Evolutionary conservation across 805 yeast genomes (phyloP).

Genomic region (Saccharomycopsis amapae): DNA sequence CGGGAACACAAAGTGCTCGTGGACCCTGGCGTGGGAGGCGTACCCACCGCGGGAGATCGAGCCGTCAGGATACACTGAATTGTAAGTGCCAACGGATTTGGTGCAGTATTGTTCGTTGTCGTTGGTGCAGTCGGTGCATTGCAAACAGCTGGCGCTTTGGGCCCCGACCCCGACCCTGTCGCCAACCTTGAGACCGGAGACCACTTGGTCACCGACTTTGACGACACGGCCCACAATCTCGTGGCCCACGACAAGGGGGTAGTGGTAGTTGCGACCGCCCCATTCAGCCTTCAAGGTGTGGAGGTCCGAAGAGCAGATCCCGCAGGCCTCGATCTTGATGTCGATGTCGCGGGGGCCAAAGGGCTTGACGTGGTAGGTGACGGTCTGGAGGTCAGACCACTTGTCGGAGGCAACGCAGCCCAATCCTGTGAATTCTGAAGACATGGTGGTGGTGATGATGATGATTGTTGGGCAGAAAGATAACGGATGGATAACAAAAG

Average conservation of each 20-base stretch:
- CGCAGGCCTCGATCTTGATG: slow-evolving; percentile 52
- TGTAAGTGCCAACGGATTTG: slow-evolving; percentile 43
- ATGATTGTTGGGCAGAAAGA: no score
- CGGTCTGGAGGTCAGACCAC: slow-evolving; percentile 50
- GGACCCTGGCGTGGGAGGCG: slow-evolving; percentile 38
- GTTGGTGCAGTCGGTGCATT: slow-evolving; percentile 51
- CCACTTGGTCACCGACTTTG: slow-evolving; percentile 51
- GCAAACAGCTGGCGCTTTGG: slow-evolving; percentile 48
- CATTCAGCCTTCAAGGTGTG: slow-evolving; percentile 47
- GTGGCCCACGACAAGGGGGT: slow-evolving; percentile 48
- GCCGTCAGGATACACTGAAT: slow-evolving; percentile 38
- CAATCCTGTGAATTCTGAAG: slow-evolving; percentile 51
- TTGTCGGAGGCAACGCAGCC: slow-evolving; percentile 43
- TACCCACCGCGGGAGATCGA: slow-evolving; percentile 46
- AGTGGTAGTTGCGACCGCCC: slow-evolving; percentile 24
- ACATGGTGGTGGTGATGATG: no score
- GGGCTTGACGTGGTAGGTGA: slow-evolving; percentile 42
- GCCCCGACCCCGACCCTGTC: slow-evolving; percentile 81
- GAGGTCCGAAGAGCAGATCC: slow-evolving; percentile 59
- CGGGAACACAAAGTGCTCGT: slow-evolving; percentile 38
- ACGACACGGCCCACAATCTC: slow-evolving; percentile 57
- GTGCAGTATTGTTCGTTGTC: slow-evolving; percentile 53
- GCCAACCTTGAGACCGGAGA: slow-evolving; percentile 47
- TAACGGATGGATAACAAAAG: no score
- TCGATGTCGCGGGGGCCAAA: slow-evolving; percentile 43